Conservation (phyloP, 1,139 yeast genomes). For the Candida sanyaensis region DNA sequence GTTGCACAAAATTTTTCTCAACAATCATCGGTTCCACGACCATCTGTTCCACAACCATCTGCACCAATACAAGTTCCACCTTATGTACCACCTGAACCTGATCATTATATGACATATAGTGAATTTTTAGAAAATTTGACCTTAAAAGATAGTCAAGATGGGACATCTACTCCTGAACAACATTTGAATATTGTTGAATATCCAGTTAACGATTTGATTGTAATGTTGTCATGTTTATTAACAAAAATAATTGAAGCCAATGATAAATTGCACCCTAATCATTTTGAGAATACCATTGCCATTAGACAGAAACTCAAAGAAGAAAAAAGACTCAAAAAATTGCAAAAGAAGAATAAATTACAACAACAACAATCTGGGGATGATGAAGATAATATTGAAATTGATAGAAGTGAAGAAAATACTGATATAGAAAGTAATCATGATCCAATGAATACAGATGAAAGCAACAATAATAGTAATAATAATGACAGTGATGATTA, state of each 20-base stretch:
- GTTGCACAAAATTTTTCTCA: not conserved
- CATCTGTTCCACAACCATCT: slow-evolving; percentile 4
- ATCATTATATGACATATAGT: slow-evolving; percentile 47
- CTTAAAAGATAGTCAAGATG: slow-evolving; percentile 20
- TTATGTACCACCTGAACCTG: slow-evolving; percentile 31
- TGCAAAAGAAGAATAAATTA: slow-evolving; percentile 21
- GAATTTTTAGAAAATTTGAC: slow-evolving; percentile 41
- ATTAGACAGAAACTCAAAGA: slow-evolving; percentile 46
- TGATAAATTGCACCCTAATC: slow-evolving; percentile 78
- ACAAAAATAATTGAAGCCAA: slow-evolving; percentile 92
- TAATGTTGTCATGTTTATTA: slow-evolving; percentile 82
- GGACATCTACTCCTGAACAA: slow-evolving; percentile 33
- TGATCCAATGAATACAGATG: slow-evolving; percentile 1
- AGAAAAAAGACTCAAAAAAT: slow-evolving; percentile 31
- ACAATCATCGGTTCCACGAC: slow-evolving; percentile 4
- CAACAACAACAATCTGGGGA: slow-evolving; percentile 14
- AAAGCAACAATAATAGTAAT: slow-evolving; percentile 8
- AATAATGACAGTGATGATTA: slow-evolving; percentile 17
- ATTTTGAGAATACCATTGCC: slow-evolving; percentile 55
- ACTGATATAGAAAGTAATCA: slow-evolving; percentile 14
- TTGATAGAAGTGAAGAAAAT: slow-evolving; percentile 12
- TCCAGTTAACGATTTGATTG: slow-evolving; percentile 76
- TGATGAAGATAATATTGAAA: slow-evolving; percentile 17
- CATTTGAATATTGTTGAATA: slow-evolving; percentile 81
- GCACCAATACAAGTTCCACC: slow-evolving; percentile 2